These are phyloP conservation scores for Yamadazyma epiphylla DNA, from an alignment of 1,139 yeast species.

Conservation along the genomic window DNA sequence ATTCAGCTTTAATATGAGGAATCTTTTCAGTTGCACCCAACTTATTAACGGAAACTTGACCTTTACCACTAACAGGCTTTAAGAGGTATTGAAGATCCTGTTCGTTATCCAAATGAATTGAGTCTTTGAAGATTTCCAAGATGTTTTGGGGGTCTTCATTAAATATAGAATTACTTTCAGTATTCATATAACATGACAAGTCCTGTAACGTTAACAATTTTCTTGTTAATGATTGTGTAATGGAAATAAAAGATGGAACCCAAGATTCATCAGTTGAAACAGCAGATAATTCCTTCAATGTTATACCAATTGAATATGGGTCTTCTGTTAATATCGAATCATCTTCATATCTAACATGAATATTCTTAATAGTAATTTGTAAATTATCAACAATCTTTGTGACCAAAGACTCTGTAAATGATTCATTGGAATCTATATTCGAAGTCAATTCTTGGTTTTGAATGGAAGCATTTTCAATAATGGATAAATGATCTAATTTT, in stretches of 20 bases:
- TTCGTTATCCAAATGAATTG: slow-evolving; percentile 17
- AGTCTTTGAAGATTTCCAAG: slow-evolving; percentile 36
- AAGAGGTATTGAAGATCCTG: slow-evolving; percentile 59
- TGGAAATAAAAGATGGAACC: slow-evolving; percentile 81
- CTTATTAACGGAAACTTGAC: slow-evolving; percentile 79
- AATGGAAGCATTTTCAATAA: slow-evolving; percentile 44
- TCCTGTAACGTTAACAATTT: slow-evolving; percentile 76
- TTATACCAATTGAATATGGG: slow-evolving; percentile 82
- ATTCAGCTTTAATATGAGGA: slow-evolving; percentile 75
- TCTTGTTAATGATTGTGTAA: slow-evolving; percentile 63
- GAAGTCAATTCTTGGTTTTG: slow-evolving; percentile 38
- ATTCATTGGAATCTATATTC: slow-evolving; percentile 54
- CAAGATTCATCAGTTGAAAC: slow-evolving; percentile 83
- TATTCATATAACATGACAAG: slow-evolving; percentile 82
- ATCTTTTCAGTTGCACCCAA: slow-evolving; percentile 60
- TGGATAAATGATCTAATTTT: slow-evolving; percentile 66
- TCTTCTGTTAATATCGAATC: slow-evolving; percentile 56
- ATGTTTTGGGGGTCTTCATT: slow-evolving; percentile 42
- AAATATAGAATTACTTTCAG: slow-evolving; percentile 52
- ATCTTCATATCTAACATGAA: slow-evolving; percentile 92
- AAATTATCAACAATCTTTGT: slow-evolving; percentile 90
- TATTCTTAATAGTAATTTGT: slow-evolving; percentile 88
- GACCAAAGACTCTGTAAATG: slow-evolving; percentile 81
- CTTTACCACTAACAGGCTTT: slow-evolving; percentile 86
- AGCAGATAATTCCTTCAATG: slow-evolving; percentile 84